phyloP scores from a whole-genome alignment of 192 early-diverging fungal genomes.

The Phlyctochytrium arcticum region DNA sequence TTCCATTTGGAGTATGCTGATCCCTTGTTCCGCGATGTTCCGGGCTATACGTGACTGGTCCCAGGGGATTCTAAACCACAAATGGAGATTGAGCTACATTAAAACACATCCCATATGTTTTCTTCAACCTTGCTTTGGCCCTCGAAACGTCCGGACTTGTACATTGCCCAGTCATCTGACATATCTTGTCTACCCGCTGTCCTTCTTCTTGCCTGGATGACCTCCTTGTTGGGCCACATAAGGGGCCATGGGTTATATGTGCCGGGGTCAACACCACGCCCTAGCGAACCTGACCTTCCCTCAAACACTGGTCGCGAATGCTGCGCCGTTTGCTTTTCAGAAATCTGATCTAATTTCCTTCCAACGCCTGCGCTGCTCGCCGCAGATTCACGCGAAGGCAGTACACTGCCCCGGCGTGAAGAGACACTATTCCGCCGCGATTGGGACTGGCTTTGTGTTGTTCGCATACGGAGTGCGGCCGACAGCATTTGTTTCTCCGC shows the following conservation, averaged over 20 bases:
- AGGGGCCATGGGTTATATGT: conserved; percentile 1
- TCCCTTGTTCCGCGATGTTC: neutral
- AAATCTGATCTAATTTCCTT: neutral
- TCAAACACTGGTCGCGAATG: too few relatives aligned
- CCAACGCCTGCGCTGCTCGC: neutral
- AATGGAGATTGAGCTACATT: neutral
- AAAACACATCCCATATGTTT: neutral
- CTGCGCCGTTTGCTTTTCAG: neutral
- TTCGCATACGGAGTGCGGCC: neutral
- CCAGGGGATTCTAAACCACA: neutral
- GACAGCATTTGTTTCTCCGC: neutral
- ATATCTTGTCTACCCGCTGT: neutral
- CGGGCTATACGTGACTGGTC: neutral
- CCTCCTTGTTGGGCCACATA: neutral
- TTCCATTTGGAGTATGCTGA: neutral
- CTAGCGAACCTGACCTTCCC: neutral
- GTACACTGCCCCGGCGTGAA: neutral
- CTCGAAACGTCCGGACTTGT: too few relatives aligned
- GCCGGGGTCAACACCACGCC: neutral
- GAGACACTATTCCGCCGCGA: neutral
- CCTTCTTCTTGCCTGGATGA: neutral
- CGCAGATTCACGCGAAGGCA: neutral
- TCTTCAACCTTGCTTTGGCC: neutral
- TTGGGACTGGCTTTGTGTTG: neutral
- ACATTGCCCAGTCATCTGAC: conserved; percentile 7